Conservation (phyloP, 768 basidiomycete species). For the Fistulinella prunicolor region DNA sequence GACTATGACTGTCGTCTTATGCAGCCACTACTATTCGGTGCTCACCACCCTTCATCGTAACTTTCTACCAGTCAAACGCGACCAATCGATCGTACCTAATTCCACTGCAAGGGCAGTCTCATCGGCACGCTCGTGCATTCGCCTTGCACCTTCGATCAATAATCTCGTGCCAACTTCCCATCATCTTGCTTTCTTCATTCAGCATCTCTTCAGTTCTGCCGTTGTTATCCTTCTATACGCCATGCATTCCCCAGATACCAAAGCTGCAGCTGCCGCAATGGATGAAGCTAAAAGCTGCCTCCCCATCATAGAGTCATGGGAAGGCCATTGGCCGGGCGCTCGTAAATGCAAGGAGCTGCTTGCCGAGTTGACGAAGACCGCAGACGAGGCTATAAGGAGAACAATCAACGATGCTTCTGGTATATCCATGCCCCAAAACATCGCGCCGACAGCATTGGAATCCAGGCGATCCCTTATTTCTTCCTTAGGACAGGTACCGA, state of each 20-base stretch:
- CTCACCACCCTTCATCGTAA: conserved; percentile 87
- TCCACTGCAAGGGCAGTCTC: conserved; percentile 80
- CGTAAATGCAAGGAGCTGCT: conserved; percentile 83
- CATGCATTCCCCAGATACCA: conserved; percentile 74
- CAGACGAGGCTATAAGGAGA: conserved; percentile 59
- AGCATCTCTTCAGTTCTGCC: conserved; percentile 85
- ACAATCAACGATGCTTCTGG: conserved; percentile 17
- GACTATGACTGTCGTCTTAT: conserved; percentile 81
- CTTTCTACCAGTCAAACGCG: conserved; percentile 75
- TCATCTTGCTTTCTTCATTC: conserved; percentile 86
- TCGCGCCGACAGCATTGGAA: conserved; percentile 41
- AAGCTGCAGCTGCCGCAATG: conserved; percentile 68
- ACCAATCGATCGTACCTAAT: conserved; percentile 62
- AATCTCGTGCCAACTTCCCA: conserved; percentile 83
- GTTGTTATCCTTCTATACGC: conserved; percentile 83
- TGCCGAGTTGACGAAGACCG: conserved; percentile 63
- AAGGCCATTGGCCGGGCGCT: conserved; percentile 85
- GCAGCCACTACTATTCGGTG: conserved; percentile 87
- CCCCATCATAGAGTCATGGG: conserved; percentile 72
- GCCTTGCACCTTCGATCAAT: conserved; percentile 80
- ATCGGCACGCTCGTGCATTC: conserved; percentile 82
- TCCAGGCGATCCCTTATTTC: conserved; percentile 54
- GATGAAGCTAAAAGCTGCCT: conserved; percentile 78
- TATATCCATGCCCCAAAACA: conserved; percentile 24
- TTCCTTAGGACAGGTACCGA: conserved; percentile 39